Evolutionary conservation across 352 stramenopile genomes (phyloP), one percentile per base, ranked within the genome.

Genomic region (Phytophthora nicotianae): DNA sequence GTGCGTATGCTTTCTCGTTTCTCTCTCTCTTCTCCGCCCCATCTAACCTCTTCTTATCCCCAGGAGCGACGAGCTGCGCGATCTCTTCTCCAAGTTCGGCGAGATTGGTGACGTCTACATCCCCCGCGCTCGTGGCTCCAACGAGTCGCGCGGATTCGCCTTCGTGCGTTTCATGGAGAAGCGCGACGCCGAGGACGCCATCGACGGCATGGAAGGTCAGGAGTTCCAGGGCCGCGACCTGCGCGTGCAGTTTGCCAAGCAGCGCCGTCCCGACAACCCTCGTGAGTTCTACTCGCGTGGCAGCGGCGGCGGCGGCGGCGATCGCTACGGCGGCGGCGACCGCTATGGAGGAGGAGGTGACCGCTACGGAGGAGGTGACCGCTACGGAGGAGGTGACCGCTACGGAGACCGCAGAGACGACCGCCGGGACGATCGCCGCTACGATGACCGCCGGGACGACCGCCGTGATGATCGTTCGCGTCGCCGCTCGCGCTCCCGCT

Each of bases 131-230:
- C 81, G 84, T 48, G 67, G 68, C 42, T 89, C 86, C 40, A 91
- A 82, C 55, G 90, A 96, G 69, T 89, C 83, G 61, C 78, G 78
- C 49, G 83, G 83, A 16, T 95, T 92, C 45, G 87, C 86, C 35
- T 97, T 97, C 70, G 89, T 97, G 40, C 83, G 87, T 10, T 97
- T 93, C 66, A 58, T 94, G 61, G 77, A 95, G 64, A 91, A 93
- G 69, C 81, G 88, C 23, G 89, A 97, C 49, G 89, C 89, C 5
- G 89, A 97, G 40, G 87, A 96, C 61, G 89, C 89, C 23, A 91
- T 97, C 51, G 79, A 84, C 16, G 83, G 53, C 50, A 86, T 90
- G 75, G 79, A 93, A 49, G 77, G 75, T 42, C 75, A 87, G 62
- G 78, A 90, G 11, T 90, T 88, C 68, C 81, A 90, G 56, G 83